Percentiles rank a stretch among this genome's conserved stretches.
phyloP scores from a whole-genome alignment of 2,329 filamentous ascomycete species.

The Trichoderma sp. region DNA sequence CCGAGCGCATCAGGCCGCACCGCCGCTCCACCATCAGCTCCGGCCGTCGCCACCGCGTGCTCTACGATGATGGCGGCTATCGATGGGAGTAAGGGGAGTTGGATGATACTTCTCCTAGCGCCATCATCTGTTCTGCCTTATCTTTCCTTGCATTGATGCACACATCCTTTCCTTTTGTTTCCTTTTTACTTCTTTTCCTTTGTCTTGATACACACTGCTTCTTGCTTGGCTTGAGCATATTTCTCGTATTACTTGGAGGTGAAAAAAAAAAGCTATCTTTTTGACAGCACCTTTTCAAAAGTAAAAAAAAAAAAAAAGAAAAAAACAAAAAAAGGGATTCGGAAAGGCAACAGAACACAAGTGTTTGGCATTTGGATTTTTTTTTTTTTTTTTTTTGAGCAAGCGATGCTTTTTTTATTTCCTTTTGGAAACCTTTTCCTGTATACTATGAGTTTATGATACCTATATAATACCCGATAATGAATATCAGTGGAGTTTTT shows the following conservation, averaged over 20 bases:
- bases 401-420: slow-evolving; percentile 7
- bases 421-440: not conserved
- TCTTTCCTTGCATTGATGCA: not conserved
- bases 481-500: slow-evolving; percentile 10
- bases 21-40: slow-evolving; percentile 38
- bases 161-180: not conserved
- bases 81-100: slow-evolving; percentile 36
- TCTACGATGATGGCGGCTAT: slow-evolving; percentile 40
- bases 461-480: slow-evolving; percentile 13
- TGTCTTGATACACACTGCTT: slow-evolving; percentile 2
- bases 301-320: not conserved
- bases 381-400: not conserved
- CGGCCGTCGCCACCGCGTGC: slow-evolving; percentile 35
- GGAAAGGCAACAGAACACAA: not conserved
- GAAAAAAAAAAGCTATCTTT: not conserved
- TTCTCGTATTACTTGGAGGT: slow-evolving; percentile 1
- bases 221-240: not conserved
- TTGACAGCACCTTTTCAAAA: not conserved
- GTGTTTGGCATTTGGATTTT: slow-evolving; percentile 8
- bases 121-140: not conserved
- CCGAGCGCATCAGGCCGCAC: slow-evolving; percentile 40
- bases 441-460: slow-evolving; percentile 13
- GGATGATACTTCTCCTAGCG: not conserved
- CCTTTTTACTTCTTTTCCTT: slow-evolving; percentile 1
- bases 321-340: not conserved